phyloP scores from a whole-genome alignment of 1,284 basidiomycete genomes.

The Trichosporon asahii region DNA sequence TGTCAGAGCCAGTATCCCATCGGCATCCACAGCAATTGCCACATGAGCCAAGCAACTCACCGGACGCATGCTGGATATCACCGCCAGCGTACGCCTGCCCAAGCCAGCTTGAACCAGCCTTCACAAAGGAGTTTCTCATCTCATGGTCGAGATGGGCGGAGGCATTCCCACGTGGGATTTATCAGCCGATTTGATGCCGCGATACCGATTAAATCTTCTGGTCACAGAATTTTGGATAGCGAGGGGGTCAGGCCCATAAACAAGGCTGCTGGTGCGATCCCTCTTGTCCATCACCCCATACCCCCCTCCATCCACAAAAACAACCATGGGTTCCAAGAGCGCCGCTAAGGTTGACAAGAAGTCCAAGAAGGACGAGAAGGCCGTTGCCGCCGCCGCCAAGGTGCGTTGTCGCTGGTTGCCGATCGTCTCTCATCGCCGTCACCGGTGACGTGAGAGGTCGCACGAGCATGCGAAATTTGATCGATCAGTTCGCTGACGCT shows the following conservation, averaged over 20 bases:
- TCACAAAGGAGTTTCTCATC: not conserved
- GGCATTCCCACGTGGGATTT: not conserved
- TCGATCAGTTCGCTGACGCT: not conserved
- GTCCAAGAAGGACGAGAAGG: conserved; percentile 21
- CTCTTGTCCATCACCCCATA: not conserved
- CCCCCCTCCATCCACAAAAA: not conserved
- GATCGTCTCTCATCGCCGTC: not conserved
- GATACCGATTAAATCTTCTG: conserved; percentile 3
- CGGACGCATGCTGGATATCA: not conserved
- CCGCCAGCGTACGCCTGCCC: not conserved
- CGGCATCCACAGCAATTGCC: not conserved
- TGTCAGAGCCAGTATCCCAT: not conserved
- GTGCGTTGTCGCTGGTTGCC: not conserved
- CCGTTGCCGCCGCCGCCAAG: conserved; percentile 15
- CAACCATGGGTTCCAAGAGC: conserved; percentile 10
- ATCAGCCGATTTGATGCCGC: not conserved
- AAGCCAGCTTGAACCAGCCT: not conserved
- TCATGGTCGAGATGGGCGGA: not conserved
- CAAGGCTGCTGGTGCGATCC: not conserved
- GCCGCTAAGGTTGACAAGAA: conserved; percentile 32
- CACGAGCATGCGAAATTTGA: not conserved
- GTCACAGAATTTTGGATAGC: not conserved
- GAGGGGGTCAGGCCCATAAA: conserved; percentile 2
- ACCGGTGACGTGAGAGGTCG: conserved; percentile 5
- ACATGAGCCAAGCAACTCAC: not conserved